Evolutionary conservation across 345 rosid genomes (phyloP), one percentile per base, ranked within the genome.

Genomic region (Brassica rapa): DNA sequence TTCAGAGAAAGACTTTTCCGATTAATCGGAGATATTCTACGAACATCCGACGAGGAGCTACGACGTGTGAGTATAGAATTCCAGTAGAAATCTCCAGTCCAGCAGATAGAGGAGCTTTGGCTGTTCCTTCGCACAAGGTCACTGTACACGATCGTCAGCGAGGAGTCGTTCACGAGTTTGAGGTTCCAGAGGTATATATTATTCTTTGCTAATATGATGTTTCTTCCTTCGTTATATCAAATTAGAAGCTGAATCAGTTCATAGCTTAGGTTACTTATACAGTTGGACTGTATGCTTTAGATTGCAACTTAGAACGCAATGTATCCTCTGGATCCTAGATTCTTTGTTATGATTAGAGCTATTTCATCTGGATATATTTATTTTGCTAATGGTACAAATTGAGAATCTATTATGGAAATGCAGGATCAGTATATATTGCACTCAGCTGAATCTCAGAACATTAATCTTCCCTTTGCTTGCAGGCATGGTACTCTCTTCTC

Each of bases 391-490:
- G 37, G 5, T 32, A 32, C 37, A 32, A 32, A 32, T 6, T 32
- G 41, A 35, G 41, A 35, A 35, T 35, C 2, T 35, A 35, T 35
- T 7, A 7, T 1, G 41, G 37, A 9, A 35, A 35, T 35, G 88
- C 93, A 94, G 97, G 97, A 91, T 81, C 97, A 94, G 71, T 94
- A 94, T 55, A 94, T 94, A 68, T 75, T 94, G 56, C 56, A 51
- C 19, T 51, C 56, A 51, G 56, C 56, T 51, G 56, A 51, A 51
- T 51, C 56, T 51, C 56, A 51, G 56, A 51, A 51, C 56, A 51
- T 51, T 51, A 55, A 82, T 5, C 98, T 94, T 77, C 98, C 97
- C 5, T 94, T 94, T 77, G 98, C 98, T 77, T 94, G 97, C 89
- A 88, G 97, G 89, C 98, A 94, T 82, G 97, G 97, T 94, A 88